A percentile compares a stretch with the other conserved stretches of the same genome.
Conservation (phyloP, 139 green algal species). For the Desmodesmus armatus region DNA sequence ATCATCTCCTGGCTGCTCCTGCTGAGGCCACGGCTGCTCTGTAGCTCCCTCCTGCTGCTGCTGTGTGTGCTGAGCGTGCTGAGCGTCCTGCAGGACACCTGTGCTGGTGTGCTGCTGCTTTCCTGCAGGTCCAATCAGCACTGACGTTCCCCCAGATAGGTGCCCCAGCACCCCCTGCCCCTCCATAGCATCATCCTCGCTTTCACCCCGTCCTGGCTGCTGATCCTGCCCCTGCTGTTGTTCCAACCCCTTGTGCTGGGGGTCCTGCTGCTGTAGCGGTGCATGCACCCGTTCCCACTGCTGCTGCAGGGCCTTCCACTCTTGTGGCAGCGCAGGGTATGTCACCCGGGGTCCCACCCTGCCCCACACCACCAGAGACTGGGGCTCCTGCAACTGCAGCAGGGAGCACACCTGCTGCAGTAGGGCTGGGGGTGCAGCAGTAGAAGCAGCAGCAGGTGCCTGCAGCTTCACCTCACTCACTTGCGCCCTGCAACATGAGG, state of each 20-base stretch:
- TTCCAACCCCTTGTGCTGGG: background rate
- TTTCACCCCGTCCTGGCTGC: background rate
- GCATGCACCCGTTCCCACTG: constrained; percentile 10
- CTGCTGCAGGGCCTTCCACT: background rate
- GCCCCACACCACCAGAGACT: background rate
- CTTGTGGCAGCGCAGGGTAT: background rate
- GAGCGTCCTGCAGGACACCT: too few species aligned
- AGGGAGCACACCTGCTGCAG: background rate
- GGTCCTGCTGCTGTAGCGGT: background rate
- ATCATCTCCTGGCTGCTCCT: background rate
- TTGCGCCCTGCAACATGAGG: background rate
- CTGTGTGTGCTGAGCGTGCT: too few species aligned
- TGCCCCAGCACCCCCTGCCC: too few species aligned
- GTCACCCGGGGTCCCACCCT: constrained; percentile 19
- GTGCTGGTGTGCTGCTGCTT: constrained; percentile 23
- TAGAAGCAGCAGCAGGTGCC: background rate
- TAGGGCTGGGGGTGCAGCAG: background rate
- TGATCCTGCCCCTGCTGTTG: background rate
- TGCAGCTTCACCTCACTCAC: background rate
- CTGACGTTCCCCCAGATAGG: too few species aligned
- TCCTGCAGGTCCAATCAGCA: background rate
- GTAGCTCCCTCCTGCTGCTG: constrained; percentile 4
- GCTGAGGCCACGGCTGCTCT: constrained; percentile 15
- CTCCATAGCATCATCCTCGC: too few species aligned
- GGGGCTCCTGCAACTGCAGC: background rate